A percentile compares a stretch with the other conserved stretches of the same genome.
phyloP scores from a whole-genome alignment of 108 stramenopile species.

The Conticribra weissflogii region DNA sequence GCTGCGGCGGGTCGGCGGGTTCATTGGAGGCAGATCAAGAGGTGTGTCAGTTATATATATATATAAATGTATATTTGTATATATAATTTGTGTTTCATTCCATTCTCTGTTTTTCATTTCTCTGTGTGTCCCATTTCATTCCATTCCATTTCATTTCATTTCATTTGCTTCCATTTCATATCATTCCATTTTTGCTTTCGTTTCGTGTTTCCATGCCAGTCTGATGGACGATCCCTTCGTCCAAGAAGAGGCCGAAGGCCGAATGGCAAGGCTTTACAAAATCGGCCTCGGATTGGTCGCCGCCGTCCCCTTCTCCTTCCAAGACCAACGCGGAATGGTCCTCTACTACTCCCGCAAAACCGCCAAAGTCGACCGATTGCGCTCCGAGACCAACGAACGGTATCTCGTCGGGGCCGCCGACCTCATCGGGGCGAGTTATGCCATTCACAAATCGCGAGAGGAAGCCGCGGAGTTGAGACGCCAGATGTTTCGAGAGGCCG shows the following conservation, averaged over 20 bases:
- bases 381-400: constrained; percentile 6
- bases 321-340: constrained; percentile 19
- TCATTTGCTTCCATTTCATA: not conserved
- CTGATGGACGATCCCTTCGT: constrained; percentile 27
- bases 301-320: constrained; percentile 20
- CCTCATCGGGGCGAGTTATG: constrained; percentile 40
- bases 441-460: constrained; percentile 22
- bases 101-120: too few species aligned
- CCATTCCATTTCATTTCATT: not conserved
- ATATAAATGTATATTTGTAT: too few species aligned
- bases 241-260: constrained; percentile 9
- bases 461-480: constrained; percentile 9
- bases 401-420: constrained; percentile 10
- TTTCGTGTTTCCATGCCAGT: not conserved
- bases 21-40: not conserved
- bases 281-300: constrained; percentile 31
- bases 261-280: constrained; percentile 11
- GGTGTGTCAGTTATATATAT: too few species aligned
- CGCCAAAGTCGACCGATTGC: constrained; percentile 4
- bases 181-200: not conserved
- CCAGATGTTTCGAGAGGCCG: constrained; percentile 4
- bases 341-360: constrained; percentile 18
- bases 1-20: not conserved
- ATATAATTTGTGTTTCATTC: too few species aligned
- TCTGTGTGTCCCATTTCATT: not conserved